Evolutionary conservation across 225 moss, liverwort and hornwort species (phyloP), one percentile per base, ranked within the genome.

Genomic region (Anthoceros angustus): DNA sequence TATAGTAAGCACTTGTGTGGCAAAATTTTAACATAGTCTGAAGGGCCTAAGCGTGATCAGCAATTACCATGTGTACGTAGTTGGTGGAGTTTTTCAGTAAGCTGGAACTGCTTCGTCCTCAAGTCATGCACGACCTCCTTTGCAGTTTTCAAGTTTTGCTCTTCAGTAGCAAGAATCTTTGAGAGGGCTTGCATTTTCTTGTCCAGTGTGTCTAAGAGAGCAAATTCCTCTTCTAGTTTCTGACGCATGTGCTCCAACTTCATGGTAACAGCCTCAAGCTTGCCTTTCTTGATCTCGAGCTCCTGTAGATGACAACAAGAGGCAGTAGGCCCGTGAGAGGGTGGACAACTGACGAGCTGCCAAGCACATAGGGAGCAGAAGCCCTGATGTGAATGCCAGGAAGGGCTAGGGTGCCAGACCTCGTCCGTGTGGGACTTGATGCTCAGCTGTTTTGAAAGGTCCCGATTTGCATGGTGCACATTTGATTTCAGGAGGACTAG

Each of bases 151-250:
- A 81, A 77, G 45, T 84, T 91, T 5, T 88, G 68, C n/a, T 98
- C 91, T 81, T 98, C 84, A 0, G 70, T 79, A 48, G 80, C 42
- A 25, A 88, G 62, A 25, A 98, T 8, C 61, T 73, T 87, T 8
- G 78, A 76, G 8, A 98, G 78, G 39, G 83, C 80, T 70, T 88
- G 76, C 5, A 85, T 79, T 38, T 76, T 77, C 25, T 86, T 76
- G 50, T 91, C 95, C 25, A 98, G 77, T 40, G 95, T 84, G 25
- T 91, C 88, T 8, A 98, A 72, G 70, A 83, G 82, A 67, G 67
- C 74, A 40, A 88, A 86, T 65, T 98, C 95, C 66, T 86, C 80
- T 69, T 92, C 83, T 0, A 98, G 91, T 12, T 80, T 84, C 67
- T 82, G 76, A 39, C 65, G 82, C 74, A 91, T 78, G 9, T 62